A percentile compares a stretch with the other conserved stretches of the same genome.
These are phyloP conservation scores for Ceratocystiopsis brevicomis DNA, from an alignment of 2,329 filamentous ascomycete species.

Conservation along the genomic window DNA sequence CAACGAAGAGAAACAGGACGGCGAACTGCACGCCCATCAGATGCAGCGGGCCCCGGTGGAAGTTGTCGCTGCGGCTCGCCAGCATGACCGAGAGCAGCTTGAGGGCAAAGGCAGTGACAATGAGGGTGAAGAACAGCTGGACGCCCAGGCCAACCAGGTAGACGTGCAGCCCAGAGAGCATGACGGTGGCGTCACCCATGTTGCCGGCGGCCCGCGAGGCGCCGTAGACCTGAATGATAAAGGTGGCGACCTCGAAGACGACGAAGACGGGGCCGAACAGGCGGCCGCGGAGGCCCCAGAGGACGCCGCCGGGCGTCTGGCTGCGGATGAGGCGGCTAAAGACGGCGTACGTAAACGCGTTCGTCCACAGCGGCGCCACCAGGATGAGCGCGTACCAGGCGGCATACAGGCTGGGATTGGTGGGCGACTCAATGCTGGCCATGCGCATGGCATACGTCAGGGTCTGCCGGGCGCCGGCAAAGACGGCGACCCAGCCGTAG, in stretches of 20 bases:
- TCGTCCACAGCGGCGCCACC: constrained; percentile 25
- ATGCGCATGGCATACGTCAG: constrained; percentile 8
- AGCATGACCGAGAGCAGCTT: constrained; percentile 9
- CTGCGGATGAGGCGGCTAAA: constrained; percentile 22
- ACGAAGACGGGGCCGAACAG: constrained; percentile 27
- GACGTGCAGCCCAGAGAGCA: constrained; percentile 1
- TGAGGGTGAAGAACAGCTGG: constrained; percentile 15
- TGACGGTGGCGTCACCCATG: neutral
- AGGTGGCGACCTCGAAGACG: constrained; percentile 26
- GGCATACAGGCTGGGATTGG: constrained; percentile 13
- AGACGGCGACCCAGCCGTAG: constrained; percentile 20
- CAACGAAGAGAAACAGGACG: constrained; percentile 2
- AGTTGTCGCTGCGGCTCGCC: constrained; percentile 11
- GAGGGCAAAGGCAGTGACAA: constrained; percentile 19
- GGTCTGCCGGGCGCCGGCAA: constrained; percentile 20
- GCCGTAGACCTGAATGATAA: constrained; percentile 24
- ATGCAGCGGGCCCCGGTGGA: neutral
- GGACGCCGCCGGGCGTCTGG: constrained; percentile 16
- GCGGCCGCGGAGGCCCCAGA: constrained; percentile 15
- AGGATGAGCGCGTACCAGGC: constrained; percentile 20
- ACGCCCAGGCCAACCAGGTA: constrained; percentile 6
- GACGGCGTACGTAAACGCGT: constrained; percentile 26
- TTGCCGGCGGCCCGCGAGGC: constrained; percentile 15
- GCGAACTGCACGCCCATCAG: constrained; percentile 3
- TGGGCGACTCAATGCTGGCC: constrained; percentile 20